Conservation (phyloP, 2,329 filamentous ascomycete species). For the Phyllachora maydis region DNA sequence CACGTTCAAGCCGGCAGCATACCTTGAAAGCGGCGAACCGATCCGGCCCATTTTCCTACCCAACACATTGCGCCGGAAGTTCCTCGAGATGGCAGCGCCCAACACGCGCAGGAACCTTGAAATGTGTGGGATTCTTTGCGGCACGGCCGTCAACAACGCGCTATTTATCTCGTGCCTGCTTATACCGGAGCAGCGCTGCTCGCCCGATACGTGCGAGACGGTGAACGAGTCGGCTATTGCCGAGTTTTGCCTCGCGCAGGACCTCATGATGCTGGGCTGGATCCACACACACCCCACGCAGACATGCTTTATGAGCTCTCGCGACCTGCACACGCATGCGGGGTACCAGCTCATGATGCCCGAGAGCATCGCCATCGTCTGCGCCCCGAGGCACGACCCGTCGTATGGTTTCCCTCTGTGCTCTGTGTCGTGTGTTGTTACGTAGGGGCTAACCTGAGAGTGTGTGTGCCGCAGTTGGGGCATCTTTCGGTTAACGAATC, state of each 20-base stretch:
- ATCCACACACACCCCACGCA: conserved; percentile 96
- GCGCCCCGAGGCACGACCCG: conserved; percentile 61
- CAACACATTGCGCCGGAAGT: conserved; percentile 47
- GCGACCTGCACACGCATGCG: conserved; percentile 82
- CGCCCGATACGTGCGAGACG: conserved; percentile 87
- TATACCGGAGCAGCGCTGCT: conserved; percentile 78
- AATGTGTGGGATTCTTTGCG: conserved; percentile 88
- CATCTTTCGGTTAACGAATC: conserved; percentile 82
- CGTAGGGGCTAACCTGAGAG: no score
- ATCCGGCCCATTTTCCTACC: conserved; percentile 81
- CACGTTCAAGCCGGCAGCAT: conserved; percentile 68
- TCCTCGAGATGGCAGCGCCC: conserved; percentile 49
- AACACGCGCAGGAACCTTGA: conserved; percentile 76
- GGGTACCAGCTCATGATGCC: conserved; percentile 94
- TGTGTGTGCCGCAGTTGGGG: conserved; percentile 42
- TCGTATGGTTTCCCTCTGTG: conserved; percentile 30
- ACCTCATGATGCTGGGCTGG: conserved; percentile 80
- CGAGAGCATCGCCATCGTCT: conserved; percentile 93
- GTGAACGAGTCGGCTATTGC: conserved; percentile 70
- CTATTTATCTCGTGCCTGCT: conserved; percentile 77
- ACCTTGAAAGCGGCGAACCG: conserved; percentile 73
- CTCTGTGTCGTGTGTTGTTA: not conserved
- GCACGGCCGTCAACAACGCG: conserved; percentile 78
- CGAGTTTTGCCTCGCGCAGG: conserved; percentile 71
- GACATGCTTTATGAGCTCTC: conserved; percentile 92